Evolutionary conservation across 495 filamentous ascomycete species (phyloP), one percentile per base, ranked within the genome.

Genomic region (Thermothielavioides terrestris): DNA sequence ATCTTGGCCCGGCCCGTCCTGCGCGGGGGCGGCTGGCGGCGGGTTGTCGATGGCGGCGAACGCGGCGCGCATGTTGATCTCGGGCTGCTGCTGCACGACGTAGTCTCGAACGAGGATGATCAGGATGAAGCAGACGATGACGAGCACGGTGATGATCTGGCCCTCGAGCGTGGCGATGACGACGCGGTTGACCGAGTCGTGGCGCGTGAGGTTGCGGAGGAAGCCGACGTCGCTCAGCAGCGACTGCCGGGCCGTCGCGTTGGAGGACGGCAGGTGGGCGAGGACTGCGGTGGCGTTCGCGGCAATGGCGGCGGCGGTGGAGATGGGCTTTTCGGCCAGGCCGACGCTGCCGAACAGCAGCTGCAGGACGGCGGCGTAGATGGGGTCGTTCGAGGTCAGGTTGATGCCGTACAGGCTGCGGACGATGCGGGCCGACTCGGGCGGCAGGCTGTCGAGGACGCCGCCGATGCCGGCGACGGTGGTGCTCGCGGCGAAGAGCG

Each of bases 41-140:
- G 58, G 79, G 67, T 58, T 78, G 67, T 67, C 82, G 62, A 17
- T 68, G 7, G 69, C 69, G 17, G 70, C 73, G 56, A 78, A 77
- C 14, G 69, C 75, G 21, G 73, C 76, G 8, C 77, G 73, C 73
- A 78, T 75, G 54, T 79, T 77, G 57, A 85, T 72, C 52, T 85
- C 85, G 9, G 89, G 90, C 60, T 96, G 94, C 62, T 97, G 92
- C 59, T 97, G 91, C 6, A 97, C 89, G 32, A 99, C 92, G 80
- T 94, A 99, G 68, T 99, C 92, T 15, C 92, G 76, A 42, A 99
- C 95, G 15, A 99, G 69, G 55, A 99, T 96, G 34, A 99, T 81
- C 27, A 99, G 68, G 43, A 99, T 95, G 63, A 97, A 97, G 39
- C 82, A 85, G 43, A 90, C 74, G 6, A 99, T 90, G 27, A 97